These are phyloP conservation scores for Apiotrichum sp. DNA, from an alignment of 1,284 basidiomycete genomes.

Conservation along the genomic window DNA sequence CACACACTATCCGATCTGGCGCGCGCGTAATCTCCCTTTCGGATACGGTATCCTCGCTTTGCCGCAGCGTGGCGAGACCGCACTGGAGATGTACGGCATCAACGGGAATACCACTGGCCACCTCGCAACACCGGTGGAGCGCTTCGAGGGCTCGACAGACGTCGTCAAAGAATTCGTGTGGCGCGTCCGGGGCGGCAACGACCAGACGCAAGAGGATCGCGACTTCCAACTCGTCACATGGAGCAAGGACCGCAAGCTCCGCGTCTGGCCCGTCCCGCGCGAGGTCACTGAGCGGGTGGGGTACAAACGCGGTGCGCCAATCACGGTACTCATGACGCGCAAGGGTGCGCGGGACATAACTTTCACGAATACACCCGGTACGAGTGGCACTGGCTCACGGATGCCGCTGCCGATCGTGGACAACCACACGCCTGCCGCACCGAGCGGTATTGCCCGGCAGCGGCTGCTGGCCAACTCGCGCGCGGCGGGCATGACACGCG, in stretches of 20 bases:
- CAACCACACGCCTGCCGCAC: constrained; percentile 19
- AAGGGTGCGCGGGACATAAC: constrained; percentile 45
- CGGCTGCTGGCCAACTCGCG: constrained; percentile 22
- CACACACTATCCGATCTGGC: constrained; percentile 87
- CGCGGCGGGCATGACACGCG: constrained; percentile 45
- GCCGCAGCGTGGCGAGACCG: constrained; percentile 80
- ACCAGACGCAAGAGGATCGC: constrained; percentile 54
- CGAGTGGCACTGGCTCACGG: background rate
- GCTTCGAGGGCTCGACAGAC: constrained; percentile 83
- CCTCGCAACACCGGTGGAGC: constrained; percentile 50
- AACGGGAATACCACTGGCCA: constrained; percentile 7
- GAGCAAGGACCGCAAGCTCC: constrained; percentile 88
- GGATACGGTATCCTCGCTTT: constrained; percentile 82
- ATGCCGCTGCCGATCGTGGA: background rate
- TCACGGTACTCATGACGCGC: constrained; percentile 51
- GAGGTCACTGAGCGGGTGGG: constrained; percentile 52
- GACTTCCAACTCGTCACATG: constrained; percentile 93
- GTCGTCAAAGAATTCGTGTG: constrained; percentile 98
- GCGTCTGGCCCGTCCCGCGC: constrained; percentile 80
- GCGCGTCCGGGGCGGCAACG: constrained; percentile 58
- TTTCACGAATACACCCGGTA: constrained; percentile 28
- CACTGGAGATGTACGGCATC: constrained; percentile 72
- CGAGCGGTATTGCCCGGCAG: constrained; percentile 34
- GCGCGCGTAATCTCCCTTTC: constrained; percentile 87
- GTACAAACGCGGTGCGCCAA: constrained; percentile 50